These are phyloP conservation scores for Geotrichum siamense DNA, from an alignment of 1,139 yeast genomes.

Conservation along the genomic window DNA sequence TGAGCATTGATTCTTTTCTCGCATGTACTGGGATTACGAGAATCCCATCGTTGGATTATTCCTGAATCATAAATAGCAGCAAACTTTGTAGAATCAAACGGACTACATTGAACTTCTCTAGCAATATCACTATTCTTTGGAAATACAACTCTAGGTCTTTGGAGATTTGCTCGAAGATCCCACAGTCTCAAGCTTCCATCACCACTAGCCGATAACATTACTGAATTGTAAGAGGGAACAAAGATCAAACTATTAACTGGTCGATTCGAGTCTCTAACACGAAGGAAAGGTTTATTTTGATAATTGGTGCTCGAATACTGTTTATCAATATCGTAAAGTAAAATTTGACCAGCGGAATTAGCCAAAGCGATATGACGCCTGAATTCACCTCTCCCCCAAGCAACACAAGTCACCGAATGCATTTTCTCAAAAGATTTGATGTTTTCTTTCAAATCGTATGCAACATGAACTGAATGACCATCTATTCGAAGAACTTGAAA, in stretches of 20 bases:
- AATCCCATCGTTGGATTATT: slow-evolving; percentile 74
- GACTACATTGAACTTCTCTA: slow-evolving; percentile 39
- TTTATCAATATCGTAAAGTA: slow-evolving; percentile 41
- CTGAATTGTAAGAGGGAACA: slow-evolving; percentile 48
- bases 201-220: slow-evolving; percentile 77
- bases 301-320: slow-evolving; percentile 25
- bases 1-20: slow-evolving; percentile 83
- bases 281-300: slow-evolving; percentile 35
- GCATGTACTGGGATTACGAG: slow-evolving; percentile 42
- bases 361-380: slow-evolving; percentile 28
- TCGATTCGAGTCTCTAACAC: slow-evolving; percentile 61
- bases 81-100: slow-evolving; percentile 41
- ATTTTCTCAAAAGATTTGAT: slow-evolving; percentile 28
- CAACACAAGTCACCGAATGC: slow-evolving; percentile 32
- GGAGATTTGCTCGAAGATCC: slow-evolving; percentile 61
- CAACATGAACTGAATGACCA: slow-evolving; percentile 19
- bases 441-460: slow-evolving; percentile 22
- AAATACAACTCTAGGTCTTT: slow-evolving; percentile 43
- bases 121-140: slow-evolving; percentile 42
- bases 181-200: slow-evolving; percentile 85
- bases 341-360: slow-evolving; percentile 34
- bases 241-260: slow-evolving; percentile 79
- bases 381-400: slow-evolving; percentile 33
- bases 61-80: slow-evolving; percentile 89
- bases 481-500: slow-evolving; percentile 29